These are phyloP conservation scores for Trichoderma virens DNA, from an alignment of 495 filamentous ascomycete genomes.

Conservation along the genomic window DNA sequence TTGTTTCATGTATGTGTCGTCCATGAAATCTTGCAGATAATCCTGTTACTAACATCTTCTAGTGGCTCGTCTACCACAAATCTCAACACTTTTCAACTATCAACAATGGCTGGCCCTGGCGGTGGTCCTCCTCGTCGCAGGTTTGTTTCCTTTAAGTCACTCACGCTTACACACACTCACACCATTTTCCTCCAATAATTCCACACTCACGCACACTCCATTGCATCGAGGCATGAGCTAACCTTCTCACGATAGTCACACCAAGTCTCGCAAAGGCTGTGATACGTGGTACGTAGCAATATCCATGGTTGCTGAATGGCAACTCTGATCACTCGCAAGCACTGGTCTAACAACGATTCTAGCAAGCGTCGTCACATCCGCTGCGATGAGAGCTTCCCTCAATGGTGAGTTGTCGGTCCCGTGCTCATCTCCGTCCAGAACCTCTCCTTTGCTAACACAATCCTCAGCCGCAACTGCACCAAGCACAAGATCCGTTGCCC, in stretches of 20 bases:
- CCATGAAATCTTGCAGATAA: background rate
- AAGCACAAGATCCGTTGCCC: constrained; percentile 98
- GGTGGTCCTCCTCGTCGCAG: constrained; percentile 64
- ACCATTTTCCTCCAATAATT: too few species aligned
- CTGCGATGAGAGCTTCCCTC: constrained; percentile 94
- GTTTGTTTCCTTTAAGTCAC: constrained; percentile 18
- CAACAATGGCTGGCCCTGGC: constrained; percentile 62
- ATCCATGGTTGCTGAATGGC: constrained; percentile 14
- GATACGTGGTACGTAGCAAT: constrained; percentile 56
- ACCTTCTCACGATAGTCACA: constrained; percentile 56
- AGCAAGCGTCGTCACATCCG: constrained; percentile 89
- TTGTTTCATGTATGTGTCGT: background rate
- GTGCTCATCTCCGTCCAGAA: background rate
- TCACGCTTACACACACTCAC: background rate
- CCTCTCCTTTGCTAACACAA: constrained; percentile 23
- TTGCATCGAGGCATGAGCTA: constrained; percentile 5
- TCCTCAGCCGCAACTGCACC: constrained; percentile 82
- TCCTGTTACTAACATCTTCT: background rate
- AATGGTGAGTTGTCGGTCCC: constrained; percentile 61
- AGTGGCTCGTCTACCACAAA: background rate
- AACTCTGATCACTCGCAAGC: constrained; percentile 14
- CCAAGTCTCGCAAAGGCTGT: constrained; percentile 95
- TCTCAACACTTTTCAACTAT: constrained; percentile 9
- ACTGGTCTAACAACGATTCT: background rate
- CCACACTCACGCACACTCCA: background rate